Base-by-base conservation (phyloP, 139 green algal species). In the Asterochloris erici region DNA sequence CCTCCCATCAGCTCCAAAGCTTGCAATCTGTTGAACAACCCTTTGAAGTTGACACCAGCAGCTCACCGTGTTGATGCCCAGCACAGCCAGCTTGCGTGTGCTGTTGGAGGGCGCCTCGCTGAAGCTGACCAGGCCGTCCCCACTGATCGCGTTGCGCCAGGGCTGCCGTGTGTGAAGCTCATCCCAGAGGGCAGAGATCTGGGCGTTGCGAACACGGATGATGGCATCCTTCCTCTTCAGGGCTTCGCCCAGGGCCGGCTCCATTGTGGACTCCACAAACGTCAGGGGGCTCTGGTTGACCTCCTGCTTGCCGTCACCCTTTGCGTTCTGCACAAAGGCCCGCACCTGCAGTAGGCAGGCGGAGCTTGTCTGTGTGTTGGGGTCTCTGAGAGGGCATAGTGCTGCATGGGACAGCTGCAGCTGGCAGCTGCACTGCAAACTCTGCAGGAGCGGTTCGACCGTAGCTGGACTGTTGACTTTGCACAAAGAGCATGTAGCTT, bases 81-180 rank as follows among this genome's bases (percentile, higher is more conserved):
- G 73, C 54, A 87, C 85, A 24, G 78, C 78, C 38, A 89, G 78
- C 29, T 77, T 83, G 13, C 69, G 73, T 4, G 84, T 76, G 0
- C 17, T 60, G 60, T 83, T 85, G 62, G 60, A 77, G 27, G 38
- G 66, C 0, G 71, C 74, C 24, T 71, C 47, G 38, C 38, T 26
- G 13, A 83, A 70, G 70, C 15, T 77, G 77, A 83, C 64, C 19
- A 63, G 73, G 19, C 24, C 68, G 27, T 79, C 77, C 2, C 74
- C 77, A 21, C 24, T 28, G 28, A 87, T 73, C 29, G 81, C 84
- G 11, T 84, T 86, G 19, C 81, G 85, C 89, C 89, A 92, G 28
- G 89, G 89, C 66, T 88, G 84, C 81, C 81, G 71, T 12, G 89
- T 92, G 82, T 91, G 86, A 84, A 92, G 82, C 83, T 92, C 89